Evolutionary conservation across 257 asterid genomes (phyloP), one percentile per base, ranked within the genome.

Genomic region (Lithospermum erythrorhizon): DNA sequence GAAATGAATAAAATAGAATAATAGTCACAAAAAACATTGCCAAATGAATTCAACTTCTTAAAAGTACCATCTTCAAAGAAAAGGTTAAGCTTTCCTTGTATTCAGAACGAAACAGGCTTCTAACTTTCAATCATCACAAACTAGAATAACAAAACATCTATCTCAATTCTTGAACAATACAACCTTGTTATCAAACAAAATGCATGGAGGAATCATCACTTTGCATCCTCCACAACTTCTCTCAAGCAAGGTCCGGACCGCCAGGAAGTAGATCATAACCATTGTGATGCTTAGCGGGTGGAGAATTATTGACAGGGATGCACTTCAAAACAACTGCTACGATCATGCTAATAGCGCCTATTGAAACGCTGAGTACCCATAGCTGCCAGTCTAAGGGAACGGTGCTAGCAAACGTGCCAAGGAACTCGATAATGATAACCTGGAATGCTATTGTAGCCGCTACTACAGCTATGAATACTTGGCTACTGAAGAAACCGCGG

Each of bases 351-450:
- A 76, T 77, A 2, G 87, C 78, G 0, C 97, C 95, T 7, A 93
- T 68, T 18, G 48, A 21, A 53, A 93, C 60, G 56, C 97, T 86
- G 61, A 76, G 64, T 18, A 80, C 23, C 98, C 98, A 93, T 53
- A 93, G 81, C 70, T 80, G 81, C 95, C 95, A 80, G 77, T 62
- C 77, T 21, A 93, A 64, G 0, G 97, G 98, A 6, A 85, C 83
- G 0, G 97, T 93, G 84, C 95, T 83, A 5, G 98, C 97, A 67
- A 93, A 93, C 3, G 95, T 75, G 49, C 98, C 98, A 41, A 93
- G 75, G 73, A 93, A 88, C 64, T 93, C 91, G 30, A 93, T 90
- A 41, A 93, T 88, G 30, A 91, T 68, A 24, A 80, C 89, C 78
- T 93, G 98, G 79, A 93, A 93, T 48, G 63, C 79, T 13, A 77